These are phyloP conservation scores for Termitomyces bulborhizus DNA, from an alignment of 768 basidiomycete species.

Conservation along the genomic window DNA sequence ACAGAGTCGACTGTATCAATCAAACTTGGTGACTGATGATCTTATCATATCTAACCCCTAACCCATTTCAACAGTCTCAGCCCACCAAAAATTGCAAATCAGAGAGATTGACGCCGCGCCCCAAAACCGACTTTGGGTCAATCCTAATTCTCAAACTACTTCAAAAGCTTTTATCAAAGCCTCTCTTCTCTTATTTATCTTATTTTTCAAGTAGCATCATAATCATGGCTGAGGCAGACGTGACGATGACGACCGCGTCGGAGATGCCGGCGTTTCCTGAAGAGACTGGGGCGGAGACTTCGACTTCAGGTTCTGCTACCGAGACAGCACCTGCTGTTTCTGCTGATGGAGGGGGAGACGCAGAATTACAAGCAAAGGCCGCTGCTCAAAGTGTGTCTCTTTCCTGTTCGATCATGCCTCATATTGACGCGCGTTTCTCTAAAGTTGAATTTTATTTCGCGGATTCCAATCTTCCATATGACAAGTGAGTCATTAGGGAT, in stretches of 20 bases:
- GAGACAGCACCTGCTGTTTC: conserved; percentile 2
- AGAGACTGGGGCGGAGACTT: conserved; percentile 9
- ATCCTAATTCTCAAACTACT: background rate
- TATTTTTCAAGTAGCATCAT: conserved; percentile 2
- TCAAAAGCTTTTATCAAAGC: background rate
- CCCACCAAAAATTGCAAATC: conserved; percentile 6
- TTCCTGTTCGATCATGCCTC: background rate
- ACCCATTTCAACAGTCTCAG: conserved; percentile 6
- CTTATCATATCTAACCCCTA: conserved; percentile 5
- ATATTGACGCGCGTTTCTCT: background rate
- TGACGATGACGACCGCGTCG: conserved; percentile 15
- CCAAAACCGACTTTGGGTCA: background rate
- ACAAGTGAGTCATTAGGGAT: conserved; percentile 49
- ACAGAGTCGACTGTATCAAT: no score
- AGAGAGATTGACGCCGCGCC: background rate
- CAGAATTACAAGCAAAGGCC: conserved; percentile 40
- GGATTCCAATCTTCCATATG: conserved; percentile 91
- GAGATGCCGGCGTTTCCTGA: conserved; percentile 10
- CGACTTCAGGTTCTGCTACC: conserved; percentile 6
- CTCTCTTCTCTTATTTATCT: conserved; percentile 11
- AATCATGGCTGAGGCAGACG: conserved; percentile 23
- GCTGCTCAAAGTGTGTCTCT: conserved; percentile 46
- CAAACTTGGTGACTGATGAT: background rate
- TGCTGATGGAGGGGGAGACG: conserved; percentile 20
- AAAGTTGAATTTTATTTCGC: conserved; percentile 96